phyloP scores from a whole-genome alignment of 805 yeast genomes.

The Candida railenensis region DNA sequence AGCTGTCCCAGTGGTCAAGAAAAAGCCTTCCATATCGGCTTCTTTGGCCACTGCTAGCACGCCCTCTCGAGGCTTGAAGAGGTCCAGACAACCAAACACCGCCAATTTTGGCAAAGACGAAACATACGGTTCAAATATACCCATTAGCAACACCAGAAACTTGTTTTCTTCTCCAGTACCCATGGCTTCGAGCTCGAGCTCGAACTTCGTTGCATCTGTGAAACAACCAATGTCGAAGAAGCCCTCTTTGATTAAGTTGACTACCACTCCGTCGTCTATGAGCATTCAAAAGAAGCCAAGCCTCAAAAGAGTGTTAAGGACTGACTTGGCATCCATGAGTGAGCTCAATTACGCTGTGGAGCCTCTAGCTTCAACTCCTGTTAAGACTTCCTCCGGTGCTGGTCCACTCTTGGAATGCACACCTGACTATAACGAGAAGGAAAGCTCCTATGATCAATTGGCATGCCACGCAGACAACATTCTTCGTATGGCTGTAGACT shows the following conservation, averaged over 20 bases:
- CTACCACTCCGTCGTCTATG: slow-evolving; percentile 19
- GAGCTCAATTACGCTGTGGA: neutral
- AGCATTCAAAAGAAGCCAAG: slow-evolving; percentile 10
- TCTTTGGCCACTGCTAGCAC: neutral
- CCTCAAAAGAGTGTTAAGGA: neutral
- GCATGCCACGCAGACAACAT: slow-evolving; percentile 49
- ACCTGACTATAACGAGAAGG: slow-evolving; percentile 10
- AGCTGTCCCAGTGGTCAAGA: neutral
- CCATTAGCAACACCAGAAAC: slow-evolving; percentile 8
- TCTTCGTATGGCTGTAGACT: slow-evolving; percentile 46
- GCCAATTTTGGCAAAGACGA: neutral
- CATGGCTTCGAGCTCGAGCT: slow-evolving; percentile 25
- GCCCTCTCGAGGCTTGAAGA: slow-evolving; percentile 2
- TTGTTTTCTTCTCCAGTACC: slow-evolving; percentile 16
- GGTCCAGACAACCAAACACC: neutral
- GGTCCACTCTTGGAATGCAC: slow-evolving; percentile 1
- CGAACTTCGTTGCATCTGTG: slow-evolving; percentile 21
- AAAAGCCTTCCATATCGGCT: neutral
- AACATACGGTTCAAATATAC: neutral
- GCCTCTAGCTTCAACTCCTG: slow-evolving; percentile 3
- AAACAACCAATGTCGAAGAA: slow-evolving; percentile 8
- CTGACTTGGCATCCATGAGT: neutral
- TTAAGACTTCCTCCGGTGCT: neutral
- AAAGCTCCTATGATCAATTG: slow-evolving; percentile 33
- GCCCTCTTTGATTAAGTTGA: slow-evolving; percentile 17